These are phyloP conservation scores for Saccharomyces hybrid DNA, from an alignment of 1,139 yeast genomes.

Conservation along the genomic window DNA sequence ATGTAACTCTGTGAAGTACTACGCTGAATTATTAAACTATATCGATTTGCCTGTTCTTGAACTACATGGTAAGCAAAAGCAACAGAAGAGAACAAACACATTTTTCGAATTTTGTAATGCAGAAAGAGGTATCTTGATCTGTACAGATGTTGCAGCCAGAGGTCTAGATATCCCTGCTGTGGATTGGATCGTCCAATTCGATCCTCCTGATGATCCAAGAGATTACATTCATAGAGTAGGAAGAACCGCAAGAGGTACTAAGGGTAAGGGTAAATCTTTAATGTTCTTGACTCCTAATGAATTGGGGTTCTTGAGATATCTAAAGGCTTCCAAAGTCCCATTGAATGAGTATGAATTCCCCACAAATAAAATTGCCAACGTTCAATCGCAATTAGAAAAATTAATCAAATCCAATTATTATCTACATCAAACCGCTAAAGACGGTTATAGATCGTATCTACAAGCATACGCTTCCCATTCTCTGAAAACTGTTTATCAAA, in stretches of 20 bases:
- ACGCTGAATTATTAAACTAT: slow-evolving; percentile 87
- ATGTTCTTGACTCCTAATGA: slow-evolving; percentile 94
- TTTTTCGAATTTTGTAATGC: slow-evolving; percentile 97
- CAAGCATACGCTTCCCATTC: slow-evolving; percentile 98
- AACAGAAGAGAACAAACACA: slow-evolving; percentile 94
- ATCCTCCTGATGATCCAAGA: slow-evolving; percentile 98
- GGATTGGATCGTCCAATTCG: slow-evolving; percentile 95
- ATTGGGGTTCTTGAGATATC: slow-evolving; percentile 85
- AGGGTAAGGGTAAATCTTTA: slow-evolving; percentile 85
- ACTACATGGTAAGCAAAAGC: slow-evolving; percentile 96
- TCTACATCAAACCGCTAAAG: slow-evolving; percentile 93
- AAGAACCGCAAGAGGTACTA: slow-evolving; percentile 92
- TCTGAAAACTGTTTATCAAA: slow-evolving; percentile 88
- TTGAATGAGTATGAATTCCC: slow-evolving; percentile 96
- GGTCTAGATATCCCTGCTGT: slow-evolving; percentile 96
- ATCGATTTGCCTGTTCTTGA: slow-evolving; percentile 94
- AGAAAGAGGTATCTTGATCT: slow-evolving; percentile 80
- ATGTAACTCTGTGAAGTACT: slow-evolving; percentile 93
- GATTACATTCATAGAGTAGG: slow-evolving; percentile 97
- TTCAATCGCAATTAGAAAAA: slow-evolving; percentile 87
- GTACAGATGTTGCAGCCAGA: slow-evolving; percentile 98
- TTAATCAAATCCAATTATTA: slow-evolving; percentile 86
- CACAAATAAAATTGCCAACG: slow-evolving; percentile 83
- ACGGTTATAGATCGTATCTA: slow-evolving; percentile 90
- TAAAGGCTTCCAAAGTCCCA: slow-evolving; percentile 95